A percentile compares a stretch with the other conserved stretches of the same genome.
These are phyloP conservation scores for Neonectria ditissima DNA, from an alignment of 2,329 filamentous ascomycete species.

Conservation along the genomic window DNA sequence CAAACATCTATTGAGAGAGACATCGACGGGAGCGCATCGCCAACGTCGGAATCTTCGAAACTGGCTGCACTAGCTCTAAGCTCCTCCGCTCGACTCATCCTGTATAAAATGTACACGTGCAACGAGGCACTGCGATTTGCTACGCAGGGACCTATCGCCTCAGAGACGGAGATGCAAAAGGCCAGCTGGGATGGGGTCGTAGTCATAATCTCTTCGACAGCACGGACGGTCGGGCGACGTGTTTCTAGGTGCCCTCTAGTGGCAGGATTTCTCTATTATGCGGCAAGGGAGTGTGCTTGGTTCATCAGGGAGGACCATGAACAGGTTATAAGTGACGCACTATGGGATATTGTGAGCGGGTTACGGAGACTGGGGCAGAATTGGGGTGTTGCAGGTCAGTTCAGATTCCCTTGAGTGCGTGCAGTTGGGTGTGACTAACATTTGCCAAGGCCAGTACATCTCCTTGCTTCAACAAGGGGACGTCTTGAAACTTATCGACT, in stretches of 20 bases:
- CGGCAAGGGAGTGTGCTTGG: slow-evolving; percentile 36
- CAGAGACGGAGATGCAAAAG: slow-evolving; percentile 35
- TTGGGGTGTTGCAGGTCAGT: slow-evolving; percentile 18
- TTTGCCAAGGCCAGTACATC: slow-evolving; percentile 12
- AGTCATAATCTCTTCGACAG: not conserved
- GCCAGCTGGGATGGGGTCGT: slow-evolving; percentile 20
- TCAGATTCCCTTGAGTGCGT: not conserved
- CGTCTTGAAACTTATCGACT: slow-evolving; percentile 3
- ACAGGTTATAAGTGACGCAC: slow-evolving; percentile 17
- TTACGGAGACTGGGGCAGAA: slow-evolving; percentile 4
- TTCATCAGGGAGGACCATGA: slow-evolving; percentile 37
- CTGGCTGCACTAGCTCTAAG: slow-evolving; percentile 23
- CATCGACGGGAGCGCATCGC: not conserved
- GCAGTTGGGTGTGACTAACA: not conserved
- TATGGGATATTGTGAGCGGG: slow-evolving; percentile 18
- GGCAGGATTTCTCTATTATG: slow-evolving; percentile 29
- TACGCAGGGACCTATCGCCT: slow-evolving; percentile 12
- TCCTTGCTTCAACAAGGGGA: slow-evolving; percentile 13
- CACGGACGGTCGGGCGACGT: slow-evolving; percentile 10
- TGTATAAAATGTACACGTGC: slow-evolving; percentile 37
- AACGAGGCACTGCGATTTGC: slow-evolving; percentile 24
- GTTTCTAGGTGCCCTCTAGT: slow-evolving; percentile 15
- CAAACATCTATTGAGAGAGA: slow-evolving; percentile 17
- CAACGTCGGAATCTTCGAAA: not conserved
- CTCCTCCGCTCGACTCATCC: slow-evolving; percentile 26